phyloP scores from a whole-genome alignment of 225 moss, liverwort and hornwort species.

The Antitrichia curtipendula region DNA sequence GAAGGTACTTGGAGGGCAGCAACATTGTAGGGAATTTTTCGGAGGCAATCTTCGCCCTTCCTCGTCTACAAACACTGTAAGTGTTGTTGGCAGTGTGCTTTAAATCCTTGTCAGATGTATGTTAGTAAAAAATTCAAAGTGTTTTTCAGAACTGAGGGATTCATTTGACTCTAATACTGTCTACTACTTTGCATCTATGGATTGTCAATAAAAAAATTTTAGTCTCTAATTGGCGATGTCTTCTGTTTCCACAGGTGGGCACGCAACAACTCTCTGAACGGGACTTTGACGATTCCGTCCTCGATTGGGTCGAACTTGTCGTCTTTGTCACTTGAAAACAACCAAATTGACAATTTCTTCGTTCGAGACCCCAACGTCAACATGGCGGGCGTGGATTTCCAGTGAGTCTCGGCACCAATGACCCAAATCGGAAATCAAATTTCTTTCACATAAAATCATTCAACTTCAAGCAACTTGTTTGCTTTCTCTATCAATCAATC shows the following conservation, averaged over 20 bases:
- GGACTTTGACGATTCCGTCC: constrained; percentile 12
- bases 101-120: background rate
- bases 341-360: constrained; percentile 1
- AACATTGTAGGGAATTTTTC: constrained; percentile 16
- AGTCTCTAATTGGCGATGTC: background rate
- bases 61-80: constrained; percentile 28
- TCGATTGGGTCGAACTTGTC: background rate
- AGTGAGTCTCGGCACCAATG: background rate
- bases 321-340: constrained; percentile 18
- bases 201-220: background rate
- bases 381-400: background rate
- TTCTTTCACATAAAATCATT: background rate
- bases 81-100: background rate
- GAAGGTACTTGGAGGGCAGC: constrained; percentile 16
- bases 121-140: background rate
- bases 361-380: background rate
- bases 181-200: background rate
- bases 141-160: background rate
- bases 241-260: constrained; percentile 23
- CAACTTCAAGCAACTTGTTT: background rate
- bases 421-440: background rate
- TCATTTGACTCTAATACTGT: too few species aligned
- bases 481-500: background rate
- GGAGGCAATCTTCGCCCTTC: background rate
- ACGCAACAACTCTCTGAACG: constrained; percentile 33